Evolutionary conservation across 352 stramenopile species (phyloP), one percentile per base, ranked within the genome.

Genomic region (Phytophthora tentaculata): DNA sequence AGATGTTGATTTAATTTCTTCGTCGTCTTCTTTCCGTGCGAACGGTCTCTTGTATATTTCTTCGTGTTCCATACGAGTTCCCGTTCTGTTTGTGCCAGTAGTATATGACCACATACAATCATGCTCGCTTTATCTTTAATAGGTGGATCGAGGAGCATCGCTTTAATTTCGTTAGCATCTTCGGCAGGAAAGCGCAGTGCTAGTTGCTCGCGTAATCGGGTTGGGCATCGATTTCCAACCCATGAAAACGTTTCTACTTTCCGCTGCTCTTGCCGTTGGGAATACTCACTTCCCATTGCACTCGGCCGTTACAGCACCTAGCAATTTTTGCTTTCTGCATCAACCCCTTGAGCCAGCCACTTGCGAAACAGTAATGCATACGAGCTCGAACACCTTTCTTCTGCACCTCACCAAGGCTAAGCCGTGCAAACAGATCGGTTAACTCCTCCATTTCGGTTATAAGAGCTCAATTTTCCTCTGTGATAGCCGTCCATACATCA

Each of bases 81-180:
- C 39, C 19, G 23, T 20, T 67, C 51, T 9, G 26, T 50, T 29
- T 14, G 22, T 13, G 23, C 37, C 10, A 66, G 26, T 4, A 19
- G 8, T 10, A 6, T 16, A 26, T 22, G 12, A 61, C 61, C 35
- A 35, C 8, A 32, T 5, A 62, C 45, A 58, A 58, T 62, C 0
- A 17, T 19, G 0, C 9, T 17, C 2, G 44, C 45, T 24, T 68
- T 69, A 0, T 26, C 24, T 22, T 69, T 69, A 39, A 64, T 69
- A 2, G 45, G 20, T 13, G 61, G 53, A 26, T 58, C 61, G 0
- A 69, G 19, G 9, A 69, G 22, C 19, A 69, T 1, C 1, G 54
- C 45, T 69, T 69, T 10, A 69, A n/a, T 64, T 0, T 56, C 28
- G 12, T 55, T 60, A 4, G 16, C 41, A n/a, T 69, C 26, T 48